Conservation (phyloP, 1,284 basidiomycete genomes). For the Papiliotrema nemorosa region DNA sequence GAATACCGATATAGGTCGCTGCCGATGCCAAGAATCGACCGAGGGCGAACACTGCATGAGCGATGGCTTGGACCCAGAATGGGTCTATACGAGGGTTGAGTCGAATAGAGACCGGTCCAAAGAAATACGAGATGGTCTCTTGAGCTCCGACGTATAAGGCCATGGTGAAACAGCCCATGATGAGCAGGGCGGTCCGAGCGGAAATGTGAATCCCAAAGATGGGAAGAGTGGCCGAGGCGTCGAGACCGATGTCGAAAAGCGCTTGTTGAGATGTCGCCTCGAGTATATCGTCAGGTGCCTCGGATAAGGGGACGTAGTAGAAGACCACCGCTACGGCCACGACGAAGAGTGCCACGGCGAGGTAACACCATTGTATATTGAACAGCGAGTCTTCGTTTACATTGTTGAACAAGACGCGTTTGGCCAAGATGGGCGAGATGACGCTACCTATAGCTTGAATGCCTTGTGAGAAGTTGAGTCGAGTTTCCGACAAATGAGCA, state of each 20-base stretch:
- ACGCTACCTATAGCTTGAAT: conserved; percentile 43
- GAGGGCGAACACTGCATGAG: conserved; percentile 32
- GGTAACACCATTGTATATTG: conserved; percentile 48
- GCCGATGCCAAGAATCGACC: conserved; percentile 37
- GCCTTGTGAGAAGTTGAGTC: conserved; percentile 46
- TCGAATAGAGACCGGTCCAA: conserved; percentile 15
- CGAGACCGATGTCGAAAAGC: conserved; percentile 22
- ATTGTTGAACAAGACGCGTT: conserved; percentile 34
- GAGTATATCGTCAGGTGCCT: conserved; percentile 41
- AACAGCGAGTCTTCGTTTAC: conserved; percentile 31
- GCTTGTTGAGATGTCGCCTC: conserved; percentile 31
- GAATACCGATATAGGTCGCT: conserved; percentile 35
- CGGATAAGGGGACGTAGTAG: conserved; percentile 45
- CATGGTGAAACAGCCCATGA: conserved; percentile 30
- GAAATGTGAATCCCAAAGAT: conserved; percentile 6
- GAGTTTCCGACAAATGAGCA: conserved; percentile 37
- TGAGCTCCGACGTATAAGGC: conserved; percentile 43
- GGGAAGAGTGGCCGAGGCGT: conserved; percentile 7
- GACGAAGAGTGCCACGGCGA: conserved; percentile 45
- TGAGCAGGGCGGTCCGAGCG: conserved; percentile 18
- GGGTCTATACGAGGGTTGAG: conserved; percentile 24
- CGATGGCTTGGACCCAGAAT: conserved; percentile 32
- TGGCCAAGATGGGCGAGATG: conserved; percentile 39
- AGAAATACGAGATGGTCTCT: conserved; percentile 40
- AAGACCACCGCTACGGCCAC: conserved; percentile 42